phyloP scores from a whole-genome alignment of 306 rosid genomes.

The Pyrus betulifolia region DNA sequence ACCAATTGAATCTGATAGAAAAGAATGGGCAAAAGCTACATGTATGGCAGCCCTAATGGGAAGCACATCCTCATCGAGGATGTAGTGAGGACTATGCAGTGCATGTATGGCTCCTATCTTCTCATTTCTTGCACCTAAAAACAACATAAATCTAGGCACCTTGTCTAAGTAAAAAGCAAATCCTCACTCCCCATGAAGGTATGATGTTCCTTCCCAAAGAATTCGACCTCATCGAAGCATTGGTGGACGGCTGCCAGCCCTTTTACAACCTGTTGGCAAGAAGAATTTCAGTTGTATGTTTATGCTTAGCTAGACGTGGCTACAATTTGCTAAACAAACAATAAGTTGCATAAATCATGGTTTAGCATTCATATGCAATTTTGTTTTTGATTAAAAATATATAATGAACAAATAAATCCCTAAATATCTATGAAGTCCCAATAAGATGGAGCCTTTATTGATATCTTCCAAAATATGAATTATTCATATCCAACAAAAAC shows the following conservation, averaged over 20 bases:
- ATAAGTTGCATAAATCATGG: too few relatives aligned
- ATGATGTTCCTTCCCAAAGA: conserved; percentile 1
- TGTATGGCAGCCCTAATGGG: conserved; percentile 80
- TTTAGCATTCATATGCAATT: too few relatives aligned
- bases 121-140: conserved; percentile 55
- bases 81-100: conserved; percentile 58
- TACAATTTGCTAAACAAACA: too few relatives aligned
- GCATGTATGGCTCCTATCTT: conserved; percentile 46
- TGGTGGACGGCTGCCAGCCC: conserved; percentile 72
- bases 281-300: not conserved
- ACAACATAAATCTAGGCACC: conserved; percentile 61
- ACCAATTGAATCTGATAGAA: conserved; percentile 38
- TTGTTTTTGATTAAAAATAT: too few relatives aligned
- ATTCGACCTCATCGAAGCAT: conserved; percentile 53
- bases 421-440: too few relatives aligned
- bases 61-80: conserved; percentile 59
- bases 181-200: conserved; percentile 77
- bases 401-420: too few relatives aligned
- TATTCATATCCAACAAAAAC: too few relatives aligned
- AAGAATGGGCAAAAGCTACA: conserved; percentile 69
- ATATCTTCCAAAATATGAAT: too few relatives aligned
- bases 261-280: conserved; percentile 39
- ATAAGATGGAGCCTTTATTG: too few relatives aligned
- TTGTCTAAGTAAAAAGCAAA: conserved; percentile 70
- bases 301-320: too few relatives aligned